Evolutionary conservation across 345 rosid species (phyloP).

Genomic region (Capsella bursapastoris): DNA sequence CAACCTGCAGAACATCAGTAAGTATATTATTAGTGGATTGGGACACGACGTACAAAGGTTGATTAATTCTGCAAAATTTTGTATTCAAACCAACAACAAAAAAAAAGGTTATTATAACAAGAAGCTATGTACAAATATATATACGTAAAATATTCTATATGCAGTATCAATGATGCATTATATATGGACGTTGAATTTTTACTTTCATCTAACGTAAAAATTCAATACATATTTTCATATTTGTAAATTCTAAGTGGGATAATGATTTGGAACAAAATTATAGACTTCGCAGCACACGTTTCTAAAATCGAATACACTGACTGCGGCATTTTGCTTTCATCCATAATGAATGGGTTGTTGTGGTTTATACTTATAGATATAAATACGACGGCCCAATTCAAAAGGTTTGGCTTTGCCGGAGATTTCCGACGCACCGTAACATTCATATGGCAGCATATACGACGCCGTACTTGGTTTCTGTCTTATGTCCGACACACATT

Average conservation of each 20-base stretch:
- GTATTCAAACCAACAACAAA: background rate
- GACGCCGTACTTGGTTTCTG: slow-evolving; percentile 3
- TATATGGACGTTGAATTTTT: background rate
- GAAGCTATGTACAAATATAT: background rate
- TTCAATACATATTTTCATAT: background rate
- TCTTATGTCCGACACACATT: slow-evolving; percentile 23
- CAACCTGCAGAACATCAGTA: background rate
- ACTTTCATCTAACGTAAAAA: background rate
- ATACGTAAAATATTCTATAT: background rate
- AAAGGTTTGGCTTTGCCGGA: background rate
- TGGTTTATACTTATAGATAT: background rate
- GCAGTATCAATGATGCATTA: background rate
- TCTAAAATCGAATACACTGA: background rate
- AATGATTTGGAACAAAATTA: background rate
- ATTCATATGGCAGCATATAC: background rate
- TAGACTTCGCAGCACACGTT: background rate
- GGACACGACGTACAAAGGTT: background rate
- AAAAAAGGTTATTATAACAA: background rate
- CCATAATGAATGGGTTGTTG: slow-evolving; percentile 15
- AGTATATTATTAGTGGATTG: background rate
- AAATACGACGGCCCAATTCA: slow-evolving; percentile 28
- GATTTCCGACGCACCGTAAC: background rate
- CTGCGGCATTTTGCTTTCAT: background rate
- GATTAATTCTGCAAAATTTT: too few relatives aligned
- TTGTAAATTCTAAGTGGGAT: background rate